Base-by-base conservation (phyloP, 2,329 filamentous ascomycete genomes). In the Fusarium buharicum region DNA sequence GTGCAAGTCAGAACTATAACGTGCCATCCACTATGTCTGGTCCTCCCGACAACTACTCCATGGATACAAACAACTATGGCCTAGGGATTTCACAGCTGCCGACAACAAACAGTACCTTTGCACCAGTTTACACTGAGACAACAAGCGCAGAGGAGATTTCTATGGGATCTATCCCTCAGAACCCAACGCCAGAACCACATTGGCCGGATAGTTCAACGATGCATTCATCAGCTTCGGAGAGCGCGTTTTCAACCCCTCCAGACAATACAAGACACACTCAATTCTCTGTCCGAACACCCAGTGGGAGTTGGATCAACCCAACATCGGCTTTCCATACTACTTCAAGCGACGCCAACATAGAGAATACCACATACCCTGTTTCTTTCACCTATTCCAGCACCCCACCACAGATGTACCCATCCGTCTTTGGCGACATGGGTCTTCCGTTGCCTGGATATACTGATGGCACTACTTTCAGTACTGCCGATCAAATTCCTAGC, bases 171-270 rank as follows among this genome's bases (percentile, higher is more conserved):
- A 67, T 73, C 27, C 61, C 70, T 6, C 64, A 66, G 22, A 50
- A 55, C 17, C 53, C 31, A 13, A 45, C 68, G 3, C 50, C 72
- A 30, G 59, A 55, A 17, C 38, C 66, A 9, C 34, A 65, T 24
- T 76, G 73, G 69, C 73, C 74, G 30, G 80, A 81, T 24, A 70
- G 68, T 44, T 76, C 81, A 9, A 74, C 74, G 6, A 78, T 79
- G 73, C 67, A 75, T 4, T 81, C 80, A 4, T 81, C 81, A 12
- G 73, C 78, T n/a, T 75, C 80, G 8, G 79, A 79, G 39, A 82
- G 81, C 69, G 74, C 73, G 20, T 83, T 79, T 62, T 83, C 82
- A 3, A 80, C 81, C 3, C 66, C 79, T 16, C 79, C 80, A 7
- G 79, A 80, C 13, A 73, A 70, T 39, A 67, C 73, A 3, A 61